Evolutionary conservation across 139 green algal genomes (phyloP), one percentile per base, ranked within the genome.

Genomic region (Diplosphaera chodatii): DNA sequence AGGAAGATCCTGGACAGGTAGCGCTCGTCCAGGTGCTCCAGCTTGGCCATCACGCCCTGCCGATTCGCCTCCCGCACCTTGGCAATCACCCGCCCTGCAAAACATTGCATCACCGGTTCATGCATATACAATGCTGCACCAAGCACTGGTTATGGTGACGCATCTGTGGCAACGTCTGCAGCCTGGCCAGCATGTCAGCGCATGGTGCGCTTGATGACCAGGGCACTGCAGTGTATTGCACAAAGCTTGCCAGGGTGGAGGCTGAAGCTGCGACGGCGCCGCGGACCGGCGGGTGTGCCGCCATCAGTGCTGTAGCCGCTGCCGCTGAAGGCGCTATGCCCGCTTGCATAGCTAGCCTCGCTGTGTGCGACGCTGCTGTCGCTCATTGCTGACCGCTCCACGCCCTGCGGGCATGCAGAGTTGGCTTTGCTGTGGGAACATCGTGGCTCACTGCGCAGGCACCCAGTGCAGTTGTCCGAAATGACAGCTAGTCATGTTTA

Each of bases 1-100:
- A 73, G 68, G 32, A 73, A 73, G 29, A 73, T n/a, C 30, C 23
- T 63, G 55, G 48, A 32, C 41, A 73, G 48, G 40, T 63, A 73
- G n/a, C 48, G 41, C 68, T 73, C 30, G 48, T 73, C 68, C 29
- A 73, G 48, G 30, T 65, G 64, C 28, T 48, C 32, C 48, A 73
- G 68, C 30, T 66, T 33, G 30, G 48, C 48, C 48, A 59, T 23
- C 10, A 59, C 18, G 8, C 48, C 48, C 48, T 59, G 13, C 48
- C 48, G 8, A 25, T 59, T 59, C 4, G 48, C 48, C 48, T 59
- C 48, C 16, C 48, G 48, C 48, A 59, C 48, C 48, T 18, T 23
- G 3, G 48, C 48, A n/a, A 59, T 59, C 16, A 59, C 48, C 48
- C 48, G 48, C 48, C 16, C 48, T 73, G 68, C 48, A 18, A 31